These are phyloP conservation scores for Bryum argenteum DNA, from an alignment of 225 moss, liverwort and hornwort genomes.

Conservation along the genomic window DNA sequence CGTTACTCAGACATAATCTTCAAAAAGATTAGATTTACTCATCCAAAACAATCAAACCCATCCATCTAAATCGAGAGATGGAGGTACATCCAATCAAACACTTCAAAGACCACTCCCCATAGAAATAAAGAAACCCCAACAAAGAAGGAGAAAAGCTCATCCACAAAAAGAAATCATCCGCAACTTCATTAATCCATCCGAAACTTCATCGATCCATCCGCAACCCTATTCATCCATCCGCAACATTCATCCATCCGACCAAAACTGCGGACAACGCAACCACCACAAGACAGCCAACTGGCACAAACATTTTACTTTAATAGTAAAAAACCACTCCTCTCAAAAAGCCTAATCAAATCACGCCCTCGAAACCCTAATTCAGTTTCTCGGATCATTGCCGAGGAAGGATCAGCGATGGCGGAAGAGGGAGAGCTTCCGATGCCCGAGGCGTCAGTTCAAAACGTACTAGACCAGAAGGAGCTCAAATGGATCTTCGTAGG, in stretches of 20 bases:
- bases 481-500: slow-evolving; percentile 98
- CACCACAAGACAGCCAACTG: slow-evolving; percentile 23
- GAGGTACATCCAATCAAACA: no score
- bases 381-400: background rate
- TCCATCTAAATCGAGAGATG: no score
- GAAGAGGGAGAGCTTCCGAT: slow-evolving; percentile 41
- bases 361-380: slow-evolving; percentile 37
- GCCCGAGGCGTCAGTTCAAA: slow-evolving; percentile 66
- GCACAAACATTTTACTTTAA: background rate
- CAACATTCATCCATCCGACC: background rate
- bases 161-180: no score
- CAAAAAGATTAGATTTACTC: no score
- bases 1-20: no score
- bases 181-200: background rate
- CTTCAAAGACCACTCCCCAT: no score
- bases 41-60: no score
- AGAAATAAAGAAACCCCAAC: no score
- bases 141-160: no score
- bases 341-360: background rate
- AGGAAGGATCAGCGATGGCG: slow-evolving; percentile 21
- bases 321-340: background rate
- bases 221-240: slow-evolving; percentile 20
- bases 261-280: background rate
- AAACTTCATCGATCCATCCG: background rate
- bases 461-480: slow-evolving; percentile 75